These are phyloP conservation scores for Gentiana straminea DNA, from an alignment of 257 asterid genomes.

Conservation along the genomic window DNA sequence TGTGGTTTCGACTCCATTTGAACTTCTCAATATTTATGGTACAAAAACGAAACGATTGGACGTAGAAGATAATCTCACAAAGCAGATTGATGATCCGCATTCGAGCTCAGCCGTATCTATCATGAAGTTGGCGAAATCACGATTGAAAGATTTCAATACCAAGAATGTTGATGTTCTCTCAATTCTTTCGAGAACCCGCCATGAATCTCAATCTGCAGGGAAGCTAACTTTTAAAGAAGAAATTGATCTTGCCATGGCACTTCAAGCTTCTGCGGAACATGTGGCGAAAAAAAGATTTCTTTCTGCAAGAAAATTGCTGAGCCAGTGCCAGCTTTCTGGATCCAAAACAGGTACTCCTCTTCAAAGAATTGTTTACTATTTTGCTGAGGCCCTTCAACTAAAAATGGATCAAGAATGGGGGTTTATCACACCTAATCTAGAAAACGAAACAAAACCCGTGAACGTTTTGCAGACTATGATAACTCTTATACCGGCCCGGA, in stretches of 20 bases:
- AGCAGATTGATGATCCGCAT: neutral
- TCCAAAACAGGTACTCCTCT: no score
- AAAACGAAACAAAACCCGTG: conserved; percentile 12
- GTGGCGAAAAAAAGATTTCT: conserved; percentile 22
- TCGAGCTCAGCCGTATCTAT: conserved; percentile 5
- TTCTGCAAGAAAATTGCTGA: conserved; percentile 20
- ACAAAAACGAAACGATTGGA: neutral
- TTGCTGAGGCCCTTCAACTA: no score
- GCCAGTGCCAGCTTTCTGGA: no score
- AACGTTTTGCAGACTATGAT: conserved; percentile 10
- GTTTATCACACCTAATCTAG: conserved; percentile 15
- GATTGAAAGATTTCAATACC: neutral
- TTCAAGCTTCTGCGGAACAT: conserved; percentile 33
- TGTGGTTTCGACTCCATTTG: neutral
- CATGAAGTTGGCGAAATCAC: conserved; percentile 11
- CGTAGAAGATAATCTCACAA: neutral
- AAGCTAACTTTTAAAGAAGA: conserved; percentile 14
- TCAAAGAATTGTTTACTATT: no score
- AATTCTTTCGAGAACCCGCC: neutral
- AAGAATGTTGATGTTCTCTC: neutral
- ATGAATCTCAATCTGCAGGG: conserved; percentile 4
- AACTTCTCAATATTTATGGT: neutral
- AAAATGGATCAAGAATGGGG: no score
- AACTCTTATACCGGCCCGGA: neutral
- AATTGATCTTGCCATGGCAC: conserved; percentile 28